These are phyloP conservation scores for Eragrostis curvula DNA, from an alignment of 176 grass and related monocot species.

Conservation along the genomic window DNA sequence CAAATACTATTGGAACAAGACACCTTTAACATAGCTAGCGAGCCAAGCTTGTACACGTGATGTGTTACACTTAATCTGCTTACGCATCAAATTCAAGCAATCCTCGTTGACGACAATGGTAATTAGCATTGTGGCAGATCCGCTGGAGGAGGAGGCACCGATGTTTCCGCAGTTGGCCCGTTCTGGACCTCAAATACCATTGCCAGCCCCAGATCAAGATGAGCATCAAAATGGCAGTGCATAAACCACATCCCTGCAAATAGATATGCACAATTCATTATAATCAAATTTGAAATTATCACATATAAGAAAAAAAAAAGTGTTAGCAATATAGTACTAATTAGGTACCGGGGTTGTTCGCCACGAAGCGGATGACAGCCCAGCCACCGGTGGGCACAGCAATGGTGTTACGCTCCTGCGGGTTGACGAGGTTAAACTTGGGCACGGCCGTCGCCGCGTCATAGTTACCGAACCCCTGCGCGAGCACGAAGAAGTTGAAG, in stretches of 20 bases:
- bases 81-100: neutral
- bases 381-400: slow-evolving; percentile 65
- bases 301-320: neutral
- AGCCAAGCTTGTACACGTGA: neutral
- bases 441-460: neutral
- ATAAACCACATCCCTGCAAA: slow-evolving; percentile 52
- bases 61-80: neutral
- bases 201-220: slow-evolving; percentile 36
- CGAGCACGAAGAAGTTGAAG: slow-evolving; percentile 71
- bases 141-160: slow-evolving; percentile 18
- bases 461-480: slow-evolving; percentile 77
- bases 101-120: neutral
- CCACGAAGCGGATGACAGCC: slow-evolving; percentile 68
- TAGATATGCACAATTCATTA: no score
- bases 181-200: slow-evolving; percentile 50
- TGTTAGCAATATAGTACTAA: neutral
- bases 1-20: no score
- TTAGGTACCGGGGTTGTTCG: slow-evolving; percentile 56
- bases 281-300: no score
- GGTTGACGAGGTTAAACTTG: slow-evolving; percentile 55
- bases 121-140: slow-evolving; percentile 32
- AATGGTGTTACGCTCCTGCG: slow-evolving; percentile 77
- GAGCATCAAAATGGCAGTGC: slow-evolving; percentile 52
- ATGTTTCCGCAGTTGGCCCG: slow-evolving; percentile 6
- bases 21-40: no score